Evolutionary conservation across 352 stramenopile species (phyloP).

Genomic region (Phytopythium delawarense): DNA sequence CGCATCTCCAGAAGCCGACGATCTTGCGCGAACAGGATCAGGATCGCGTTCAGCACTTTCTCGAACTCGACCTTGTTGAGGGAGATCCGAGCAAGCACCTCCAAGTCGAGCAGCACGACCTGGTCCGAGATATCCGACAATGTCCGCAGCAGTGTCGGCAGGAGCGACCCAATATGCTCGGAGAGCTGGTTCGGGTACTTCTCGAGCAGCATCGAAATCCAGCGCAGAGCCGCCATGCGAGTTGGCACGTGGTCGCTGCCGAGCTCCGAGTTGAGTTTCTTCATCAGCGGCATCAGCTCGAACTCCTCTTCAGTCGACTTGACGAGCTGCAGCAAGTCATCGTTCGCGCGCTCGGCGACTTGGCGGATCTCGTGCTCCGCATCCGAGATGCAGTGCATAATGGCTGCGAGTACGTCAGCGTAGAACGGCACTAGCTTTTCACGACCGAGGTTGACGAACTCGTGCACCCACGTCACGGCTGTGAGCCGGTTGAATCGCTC

Average conservation of each 20-base stretch:
- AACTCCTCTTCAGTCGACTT: slow-evolving; percentile 88
- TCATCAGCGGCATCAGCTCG: slow-evolving; percentile 91
- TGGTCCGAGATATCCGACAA: slow-evolving; percentile 95
- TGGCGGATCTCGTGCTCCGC: slow-evolving; percentile 95
- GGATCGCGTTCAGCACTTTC: slow-evolving; percentile 93
- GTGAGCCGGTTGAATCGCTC: slow-evolving; percentile 97
- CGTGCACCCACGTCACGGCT: slow-evolving; percentile 97
- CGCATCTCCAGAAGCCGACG: slow-evolving; percentile 89
- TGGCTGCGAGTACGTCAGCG: slow-evolving; percentile 93
- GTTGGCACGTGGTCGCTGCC: slow-evolving; percentile 96
- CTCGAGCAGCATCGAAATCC: slow-evolving; percentile 99
- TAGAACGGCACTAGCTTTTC: slow-evolving; percentile 96
- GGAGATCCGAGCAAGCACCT: slow-evolving; percentile 95
- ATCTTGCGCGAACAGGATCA: slow-evolving; percentile 93
- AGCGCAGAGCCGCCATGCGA: slow-evolving; percentile 92
- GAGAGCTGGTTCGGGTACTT: slow-evolving; percentile 94
- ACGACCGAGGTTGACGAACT: slow-evolving; percentile 96
- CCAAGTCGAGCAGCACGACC: slow-evolving; percentile 95
- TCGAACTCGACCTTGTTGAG: slow-evolving; percentile 91
- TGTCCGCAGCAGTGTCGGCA: slow-evolving; percentile 95
- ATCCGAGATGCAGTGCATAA: slow-evolving; percentile 98
- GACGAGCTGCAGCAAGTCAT: slow-evolving; percentile 95
- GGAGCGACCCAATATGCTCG: slow-evolving; percentile 87
- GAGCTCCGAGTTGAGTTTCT: slow-evolving; percentile 94
- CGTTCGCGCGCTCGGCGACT: slow-evolving; percentile 96